phyloP scores from a whole-genome alignment of 1,284 basidiomycete species.

The Trametes hirsuta region DNA sequence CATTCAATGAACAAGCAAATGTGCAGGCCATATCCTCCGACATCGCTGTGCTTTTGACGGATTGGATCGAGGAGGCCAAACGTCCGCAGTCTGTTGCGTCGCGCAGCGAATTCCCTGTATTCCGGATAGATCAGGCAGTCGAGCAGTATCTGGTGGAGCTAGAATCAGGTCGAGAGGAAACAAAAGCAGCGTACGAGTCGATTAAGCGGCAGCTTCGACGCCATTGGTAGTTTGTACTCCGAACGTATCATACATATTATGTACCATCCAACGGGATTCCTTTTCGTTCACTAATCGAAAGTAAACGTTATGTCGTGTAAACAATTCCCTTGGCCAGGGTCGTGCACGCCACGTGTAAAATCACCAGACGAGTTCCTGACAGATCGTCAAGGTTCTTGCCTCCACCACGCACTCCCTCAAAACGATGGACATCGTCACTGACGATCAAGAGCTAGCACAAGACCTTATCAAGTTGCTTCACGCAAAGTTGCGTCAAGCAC shows the following conservation, averaged over 20 bases:
- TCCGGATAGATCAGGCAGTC: slow-evolving; percentile 67
- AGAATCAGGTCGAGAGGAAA: slow-evolving; percentile 59
- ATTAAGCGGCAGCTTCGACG: slow-evolving; percentile 69
- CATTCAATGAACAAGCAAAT: slow-evolving; percentile 79
- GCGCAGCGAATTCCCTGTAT: slow-evolving; percentile 69
- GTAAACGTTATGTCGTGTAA: not conserved
- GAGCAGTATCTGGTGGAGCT: slow-evolving; percentile 75
- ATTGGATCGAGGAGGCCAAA: slow-evolving; percentile 77
- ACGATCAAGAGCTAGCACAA: slow-evolving; percentile 12
- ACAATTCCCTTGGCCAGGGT: not conserved
- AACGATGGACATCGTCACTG: slow-evolving; percentile 9
- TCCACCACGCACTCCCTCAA: not conserved
- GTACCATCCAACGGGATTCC: too few relatives aligned
- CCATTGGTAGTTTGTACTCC: slow-evolving; percentile 43
- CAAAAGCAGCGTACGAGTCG: slow-evolving; percentile 63
- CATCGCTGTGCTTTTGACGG: slow-evolving; percentile 71
- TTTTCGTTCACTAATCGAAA: not conserved
- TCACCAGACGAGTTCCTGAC: not conserved
- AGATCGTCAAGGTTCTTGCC: not conserved
- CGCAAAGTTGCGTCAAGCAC: slow-evolving; percentile 14
- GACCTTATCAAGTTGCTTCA: slow-evolving; percentile 17
- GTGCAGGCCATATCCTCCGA: slow-evolving; percentile 79
- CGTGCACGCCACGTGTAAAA: not conserved
- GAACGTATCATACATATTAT: too few relatives aligned
- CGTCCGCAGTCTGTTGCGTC: slow-evolving; percentile 59